Evolutionary conservation across 441 rosid genomes (phyloP).

Genomic region (Gossypium schwendimanii): DNA sequence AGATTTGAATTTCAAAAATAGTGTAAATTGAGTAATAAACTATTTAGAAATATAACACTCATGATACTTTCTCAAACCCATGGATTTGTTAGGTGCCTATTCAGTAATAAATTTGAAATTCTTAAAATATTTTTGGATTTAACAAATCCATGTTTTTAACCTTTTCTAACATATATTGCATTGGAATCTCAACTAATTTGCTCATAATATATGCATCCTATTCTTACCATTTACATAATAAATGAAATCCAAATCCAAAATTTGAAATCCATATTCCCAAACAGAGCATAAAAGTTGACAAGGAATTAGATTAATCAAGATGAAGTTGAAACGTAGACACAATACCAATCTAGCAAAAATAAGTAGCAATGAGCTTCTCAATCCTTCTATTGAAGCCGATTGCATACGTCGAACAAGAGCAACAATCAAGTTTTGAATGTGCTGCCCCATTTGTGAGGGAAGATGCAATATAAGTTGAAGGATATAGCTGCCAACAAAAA

Average conservation of each 20-base stretch:
- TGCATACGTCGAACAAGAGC: slow-evolving; percentile 89
- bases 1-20: no score
- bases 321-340: background rate
- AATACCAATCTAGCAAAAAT: slow-evolving; percentile 92
- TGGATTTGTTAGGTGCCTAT: background rate
- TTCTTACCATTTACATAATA: background rate
- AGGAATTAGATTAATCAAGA: background rate
- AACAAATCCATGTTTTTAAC: background rate
- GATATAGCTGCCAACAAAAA: slow-evolving; percentile 83
- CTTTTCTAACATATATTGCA: background rate
- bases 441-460: slow-evolving; percentile 81
- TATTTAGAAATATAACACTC: background rate
- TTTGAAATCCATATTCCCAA: background rate
- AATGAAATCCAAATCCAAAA: background rate
- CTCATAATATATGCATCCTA: background rate
- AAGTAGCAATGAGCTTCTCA: slow-evolving; percentile 73
- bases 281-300: background rate
- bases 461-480: slow-evolving; percentile 91
- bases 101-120: background rate
- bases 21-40: no score
- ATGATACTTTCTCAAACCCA: background rate
- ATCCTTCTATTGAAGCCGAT: slow-evolving; percentile 64
- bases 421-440: slow-evolving; percentile 62
- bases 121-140: background rate
- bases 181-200: background rate